A percentile compares a stretch with the other conserved stretches of the same genome.
Conservation (phyloP, 225 moss, liverwort and hornwort genomes). For the Bryum argenteum region DNA sequence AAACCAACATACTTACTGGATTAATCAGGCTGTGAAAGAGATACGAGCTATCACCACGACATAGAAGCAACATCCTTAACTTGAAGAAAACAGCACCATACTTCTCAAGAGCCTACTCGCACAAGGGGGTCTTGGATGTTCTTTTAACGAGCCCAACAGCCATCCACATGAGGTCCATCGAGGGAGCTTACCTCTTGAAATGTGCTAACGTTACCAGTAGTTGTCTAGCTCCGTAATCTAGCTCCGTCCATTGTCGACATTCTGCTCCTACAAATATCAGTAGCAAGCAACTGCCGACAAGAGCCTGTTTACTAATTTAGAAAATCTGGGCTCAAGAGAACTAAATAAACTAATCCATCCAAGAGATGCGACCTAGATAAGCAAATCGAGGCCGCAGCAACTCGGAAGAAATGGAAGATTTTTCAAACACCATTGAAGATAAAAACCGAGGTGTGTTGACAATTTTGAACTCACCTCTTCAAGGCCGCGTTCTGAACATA, state of each 20-base stretch:
- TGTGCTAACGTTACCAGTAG: slow-evolving; percentile 25
- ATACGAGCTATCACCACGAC: neutral
- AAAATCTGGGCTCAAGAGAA: neutral
- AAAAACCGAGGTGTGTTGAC: slow-evolving; percentile 12
- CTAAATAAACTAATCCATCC: neutral
- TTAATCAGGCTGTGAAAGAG: neutral
- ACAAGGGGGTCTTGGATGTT: neutral
- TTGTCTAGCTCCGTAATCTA: slow-evolving; percentile 27
- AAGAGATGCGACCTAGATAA: neutral
- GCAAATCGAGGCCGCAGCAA: neutral
- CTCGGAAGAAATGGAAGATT: neutral
- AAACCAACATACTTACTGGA: neutral
- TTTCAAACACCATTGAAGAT: slow-evolving; percentile 1
- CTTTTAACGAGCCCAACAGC: no score
- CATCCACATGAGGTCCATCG: neutral
- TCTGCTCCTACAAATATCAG: slow-evolving; percentile 41
- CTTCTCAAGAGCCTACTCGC: neutral
- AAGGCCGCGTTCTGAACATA: slow-evolving; percentile 29
- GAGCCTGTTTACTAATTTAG: neutral
- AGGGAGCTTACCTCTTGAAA: slow-evolving; percentile 34
- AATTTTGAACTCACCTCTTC: slow-evolving; percentile 36
- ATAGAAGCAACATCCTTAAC: neutral
- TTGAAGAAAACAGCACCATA: neutral
- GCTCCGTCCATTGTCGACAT: slow-evolving; percentile 36
- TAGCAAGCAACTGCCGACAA: slow-evolving; percentile 18